These are phyloP conservation scores for Dillenia suffruticosa DNA, from an alignment of 164 flowering plant genomes.

Conservation along the genomic window DNA sequence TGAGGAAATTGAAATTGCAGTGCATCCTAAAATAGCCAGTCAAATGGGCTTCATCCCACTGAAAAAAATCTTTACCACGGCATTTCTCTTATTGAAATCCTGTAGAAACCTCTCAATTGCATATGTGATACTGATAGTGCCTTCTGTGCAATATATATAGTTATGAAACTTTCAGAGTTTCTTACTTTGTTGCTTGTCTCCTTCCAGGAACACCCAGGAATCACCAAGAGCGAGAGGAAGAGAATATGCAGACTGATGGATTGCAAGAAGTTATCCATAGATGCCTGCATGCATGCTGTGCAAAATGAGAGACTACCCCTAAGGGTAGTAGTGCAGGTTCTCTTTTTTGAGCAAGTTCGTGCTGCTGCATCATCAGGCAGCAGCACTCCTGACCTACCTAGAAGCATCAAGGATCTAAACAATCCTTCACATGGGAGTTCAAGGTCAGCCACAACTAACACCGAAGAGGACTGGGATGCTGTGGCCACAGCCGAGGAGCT, in stretches of 20 bases:
- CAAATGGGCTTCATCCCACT: too few relatives aligned
- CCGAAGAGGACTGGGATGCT: constrained; percentile 73
- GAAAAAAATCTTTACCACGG: too few relatives aligned
- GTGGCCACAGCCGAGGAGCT: constrained; percentile 56
- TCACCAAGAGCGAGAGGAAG: constrained; percentile 84
- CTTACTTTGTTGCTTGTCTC: too few relatives aligned
- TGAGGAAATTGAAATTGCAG: too few relatives aligned
- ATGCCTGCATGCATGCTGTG: constrained; percentile 90
- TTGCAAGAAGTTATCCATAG: constrained; percentile 87
- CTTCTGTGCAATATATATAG: too few relatives aligned
- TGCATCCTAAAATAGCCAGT: too few relatives aligned
- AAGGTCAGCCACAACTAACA: constrained; percentile 48
- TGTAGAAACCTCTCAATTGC: too few relatives aligned
- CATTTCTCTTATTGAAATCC: too few relatives aligned
- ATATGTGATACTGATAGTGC: too few relatives aligned
- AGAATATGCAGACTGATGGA: constrained; percentile 86
- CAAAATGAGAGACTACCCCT: constrained; percentile 93
- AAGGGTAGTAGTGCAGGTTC: constrained; percentile 87
- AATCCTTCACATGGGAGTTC: constrained; percentile 56
- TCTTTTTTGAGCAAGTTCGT: constrained; percentile 90
- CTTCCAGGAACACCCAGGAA: constrained; percentile 75
- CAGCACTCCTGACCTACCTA: constrained; percentile 58
- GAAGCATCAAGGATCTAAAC: constrained; percentile 35
- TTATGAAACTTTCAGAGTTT: too few relatives aligned
- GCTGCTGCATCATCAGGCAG: constrained; percentile 49